Base-by-base conservation (phyloP, 2,329 filamentous ascomycete species). In the Colletotrichum sidae region DNA sequence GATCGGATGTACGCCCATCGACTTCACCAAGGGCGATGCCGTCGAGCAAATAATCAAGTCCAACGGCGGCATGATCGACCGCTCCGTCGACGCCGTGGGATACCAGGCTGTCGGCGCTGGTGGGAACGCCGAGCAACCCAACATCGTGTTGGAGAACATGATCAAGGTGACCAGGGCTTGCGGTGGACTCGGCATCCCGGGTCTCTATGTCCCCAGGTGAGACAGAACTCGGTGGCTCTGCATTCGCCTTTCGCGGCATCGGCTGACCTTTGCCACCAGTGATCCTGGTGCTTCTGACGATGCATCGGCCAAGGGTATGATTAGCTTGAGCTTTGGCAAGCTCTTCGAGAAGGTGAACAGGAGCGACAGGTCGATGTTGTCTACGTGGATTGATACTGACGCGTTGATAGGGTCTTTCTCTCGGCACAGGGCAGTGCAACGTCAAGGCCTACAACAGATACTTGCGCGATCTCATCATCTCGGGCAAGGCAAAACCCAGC, bases 371-470 rank as follows among this genome's bases (percentile, higher is more conserved):
- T 6, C 10, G 1, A 60, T n/a, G 46, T 12, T 9, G 17, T 2
- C 3, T 42, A 39, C 60, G 34, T 6, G 17, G 33, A 54, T 52
- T 45, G 33, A 25, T 25, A 38, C 25, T 56, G 35, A 35, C 6
- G 13, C 49, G 7, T 35, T 2, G 25, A 25, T 13, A 88, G 85
- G 87, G 88, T 2, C 78, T 90, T 6, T 81, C 82, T 2, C 77
- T 91, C 2, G 84, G 85, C 9, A 88, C 86, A 3, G 87, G 88
- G 0, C 87, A 90, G 72, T 90, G 88, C 76, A 91, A 91, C 67
- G 88, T 91, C 69, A 91, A 90, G 75, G 79, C 84, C 1, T 91
- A 91, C 75, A 91, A 91, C 72, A 80, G 88, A 33, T 89, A 90
- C 70, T 76, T 91, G 44, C 82, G 88, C 11, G 88, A 91, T 67